phyloP scores from a whole-genome alignment of 495 filamentous ascomycete species.

The Platismatia glauca region DNA sequence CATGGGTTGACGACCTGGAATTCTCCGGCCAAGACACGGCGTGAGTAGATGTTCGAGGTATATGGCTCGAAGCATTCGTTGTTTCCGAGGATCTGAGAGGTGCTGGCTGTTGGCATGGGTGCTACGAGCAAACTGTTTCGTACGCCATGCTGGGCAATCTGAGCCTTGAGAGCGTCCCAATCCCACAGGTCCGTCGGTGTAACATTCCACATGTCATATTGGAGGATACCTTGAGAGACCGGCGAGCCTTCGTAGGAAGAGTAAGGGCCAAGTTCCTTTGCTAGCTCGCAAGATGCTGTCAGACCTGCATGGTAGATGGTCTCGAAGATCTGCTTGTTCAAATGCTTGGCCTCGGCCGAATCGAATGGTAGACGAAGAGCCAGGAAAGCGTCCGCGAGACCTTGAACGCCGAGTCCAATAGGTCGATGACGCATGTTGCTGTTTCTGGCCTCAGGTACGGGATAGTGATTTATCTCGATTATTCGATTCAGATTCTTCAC shows the following conservation, averaged over 20 bases:
- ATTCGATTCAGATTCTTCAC: conserved; percentile 93
- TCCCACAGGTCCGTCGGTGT: conserved; percentile 93
- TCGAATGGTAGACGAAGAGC: conserved; percentile 95
- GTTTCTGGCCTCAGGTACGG: conserved; percentile 80
- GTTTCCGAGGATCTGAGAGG: conserved; percentile 93
- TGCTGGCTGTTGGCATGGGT: conserved; percentile 95
- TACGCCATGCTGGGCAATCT: conserved; percentile 84
- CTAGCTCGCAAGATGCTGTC: conserved; percentile 77
- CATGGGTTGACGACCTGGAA: conserved; percentile 99
- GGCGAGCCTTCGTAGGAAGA: conserved; percentile 87
- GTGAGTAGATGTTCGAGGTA: conserved; percentile 98
- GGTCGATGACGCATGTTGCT: conserved; percentile 95
- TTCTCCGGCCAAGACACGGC: conserved; percentile 93
- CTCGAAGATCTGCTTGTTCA: conserved; percentile 99
- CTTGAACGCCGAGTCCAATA: conserved; percentile 92
- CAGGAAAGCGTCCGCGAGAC: conserved; percentile 97
- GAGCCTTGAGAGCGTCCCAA: conserved; percentile 78
- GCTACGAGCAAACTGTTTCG: conserved; percentile 92
- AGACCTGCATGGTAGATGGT: conserved; percentile 97
- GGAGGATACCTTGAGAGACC: conserved; percentile 88
- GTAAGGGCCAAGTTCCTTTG: conserved; percentile 75
- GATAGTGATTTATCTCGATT: conserved; percentile 96
- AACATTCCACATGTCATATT: conserved; percentile 98
- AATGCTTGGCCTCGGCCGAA: conserved; percentile 79
- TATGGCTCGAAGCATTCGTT: conserved; percentile 99